Conservation (phyloP, 352 stramenopile species). For the Phytopythium helicoides region DNA sequence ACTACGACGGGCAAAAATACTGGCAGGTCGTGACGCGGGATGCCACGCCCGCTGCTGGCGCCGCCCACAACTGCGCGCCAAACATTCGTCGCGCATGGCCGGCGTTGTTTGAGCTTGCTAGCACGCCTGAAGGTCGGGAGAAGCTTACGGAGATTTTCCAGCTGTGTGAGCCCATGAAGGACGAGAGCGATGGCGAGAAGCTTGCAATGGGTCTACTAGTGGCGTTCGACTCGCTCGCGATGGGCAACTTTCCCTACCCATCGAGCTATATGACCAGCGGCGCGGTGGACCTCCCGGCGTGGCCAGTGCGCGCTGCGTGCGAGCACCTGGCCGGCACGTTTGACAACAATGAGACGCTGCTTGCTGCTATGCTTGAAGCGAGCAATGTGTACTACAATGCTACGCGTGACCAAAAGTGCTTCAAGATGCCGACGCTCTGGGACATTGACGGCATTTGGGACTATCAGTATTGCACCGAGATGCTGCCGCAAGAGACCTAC, state of each 20-base stretch:
- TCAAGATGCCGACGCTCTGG: conserved; percentile 61
- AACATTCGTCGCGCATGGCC: conserved; percentile 83
- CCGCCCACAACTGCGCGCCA: conserved; percentile 69
- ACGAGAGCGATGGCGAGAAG: conserved; percentile 39
- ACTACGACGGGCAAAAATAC: conserved; percentile 72
- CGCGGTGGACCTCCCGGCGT: conserved; percentile 76
- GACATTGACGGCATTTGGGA: conserved; percentile 90
- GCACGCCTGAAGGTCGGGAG: conserved; percentile 46
- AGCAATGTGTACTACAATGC: conserved; percentile 90
- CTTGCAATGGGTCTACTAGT: conserved; percentile 76
- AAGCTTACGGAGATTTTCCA: conserved; percentile 62
- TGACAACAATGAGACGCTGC: conserved; percentile 29
- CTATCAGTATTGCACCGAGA: conserved; percentile 93
- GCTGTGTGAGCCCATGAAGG: conserved; percentile 58
- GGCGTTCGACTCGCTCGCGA: conserved; percentile 92
- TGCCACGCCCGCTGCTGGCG: conserved; percentile 64
- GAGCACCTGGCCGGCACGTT: conserved; percentile 58
- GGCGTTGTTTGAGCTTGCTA: conserved; percentile 70
- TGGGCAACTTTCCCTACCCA: conserved; percentile 95
- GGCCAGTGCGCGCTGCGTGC: conserved; percentile 91
- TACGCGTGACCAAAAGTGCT: conserved; percentile 66
- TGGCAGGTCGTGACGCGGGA: conserved; percentile 82
- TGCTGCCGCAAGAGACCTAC: conserved; percentile 88
- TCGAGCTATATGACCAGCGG: conserved; percentile 91
- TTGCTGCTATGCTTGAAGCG: conserved; percentile 57